Evolutionary conservation across 2,329 filamentous ascomycete species (phyloP).

Genomic region (Xylaria sp.): DNA sequence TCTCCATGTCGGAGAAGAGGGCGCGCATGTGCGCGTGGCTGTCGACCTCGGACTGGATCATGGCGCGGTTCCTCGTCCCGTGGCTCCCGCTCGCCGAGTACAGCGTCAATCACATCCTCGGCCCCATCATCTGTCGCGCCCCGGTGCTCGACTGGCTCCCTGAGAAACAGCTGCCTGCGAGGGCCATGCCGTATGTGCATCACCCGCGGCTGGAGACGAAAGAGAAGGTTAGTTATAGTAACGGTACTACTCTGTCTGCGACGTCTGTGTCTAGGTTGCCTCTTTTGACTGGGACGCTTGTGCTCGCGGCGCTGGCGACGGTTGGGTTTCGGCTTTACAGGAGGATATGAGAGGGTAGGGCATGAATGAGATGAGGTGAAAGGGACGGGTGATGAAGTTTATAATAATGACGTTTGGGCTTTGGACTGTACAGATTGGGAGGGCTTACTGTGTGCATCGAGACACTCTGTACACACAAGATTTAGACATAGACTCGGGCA

Average conservation of each 20-base stretch:
- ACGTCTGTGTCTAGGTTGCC: slow-evolving; percentile 10
- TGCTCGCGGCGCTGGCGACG: slow-evolving; percentile 33
- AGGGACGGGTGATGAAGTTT: not conserved
- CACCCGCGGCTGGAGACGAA: slow-evolving; percentile 13
- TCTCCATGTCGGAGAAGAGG: slow-evolving; percentile 36
- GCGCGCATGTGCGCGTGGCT: slow-evolving; percentile 39
- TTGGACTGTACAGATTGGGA: not conserved
- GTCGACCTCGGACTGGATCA: slow-evolving; percentile 34
- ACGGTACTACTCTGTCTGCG: not conserved
- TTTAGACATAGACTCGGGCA: not conserved
- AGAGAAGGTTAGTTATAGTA: not conserved
- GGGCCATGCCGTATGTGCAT: slow-evolving; percentile 40
- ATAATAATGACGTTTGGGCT: not conserved
- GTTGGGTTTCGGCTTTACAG: slow-evolving; percentile 37
- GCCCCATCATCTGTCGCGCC: slow-evolving; percentile 31
- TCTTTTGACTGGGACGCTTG: slow-evolving; percentile 24
- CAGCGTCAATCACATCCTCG: slow-evolving; percentile 31
- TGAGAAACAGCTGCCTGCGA: slow-evolving; percentile 34
- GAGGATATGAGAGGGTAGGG: slow-evolving; percentile 17
- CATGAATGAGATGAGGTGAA: not conserved
- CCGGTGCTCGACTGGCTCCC: slow-evolving; percentile 44
- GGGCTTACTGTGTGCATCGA: not conserved
- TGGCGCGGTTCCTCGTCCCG: slow-evolving; percentile 35
- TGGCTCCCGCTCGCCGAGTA: slow-evolving; percentile 26
- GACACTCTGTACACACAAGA: slow-evolving; percentile 3